Percentiles rank a stretch among this genome's conserved stretches.
Evolutionary conservation across 805 yeast genomes (phyloP).

Genomic region (Spathaspora sp.): DNA sequence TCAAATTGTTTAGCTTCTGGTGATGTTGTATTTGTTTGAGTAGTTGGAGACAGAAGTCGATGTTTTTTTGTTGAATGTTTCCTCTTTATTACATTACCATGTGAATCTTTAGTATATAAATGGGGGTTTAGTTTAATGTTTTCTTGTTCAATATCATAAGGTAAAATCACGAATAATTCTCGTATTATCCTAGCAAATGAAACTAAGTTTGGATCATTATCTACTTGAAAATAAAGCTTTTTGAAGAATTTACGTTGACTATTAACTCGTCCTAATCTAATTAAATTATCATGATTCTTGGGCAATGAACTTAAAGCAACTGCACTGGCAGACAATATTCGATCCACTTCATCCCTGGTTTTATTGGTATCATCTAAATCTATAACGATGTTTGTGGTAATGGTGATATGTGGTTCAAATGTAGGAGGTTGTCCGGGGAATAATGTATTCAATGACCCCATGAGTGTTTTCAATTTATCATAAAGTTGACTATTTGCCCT

Average conservation of each 20-base stretch:
- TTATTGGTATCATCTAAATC: conserved; percentile 29
- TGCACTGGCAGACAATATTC: conserved; percentile 52
- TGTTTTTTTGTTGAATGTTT: conserved; percentile 18
- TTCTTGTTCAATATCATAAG: conserved; percentile 34
- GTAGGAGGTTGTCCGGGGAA: conserved; percentile 63
- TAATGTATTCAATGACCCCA: conserved; percentile 63
- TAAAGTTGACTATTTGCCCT: conserved; percentile 47
- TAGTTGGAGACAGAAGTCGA: no score
- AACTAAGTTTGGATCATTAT: conserved; percentile 42
- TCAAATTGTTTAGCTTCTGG: conserved; percentile 21
- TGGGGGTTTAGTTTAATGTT: conserved; percentile 35
- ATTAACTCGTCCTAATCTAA: conserved; percentile 39
- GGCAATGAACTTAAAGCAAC: conserved; percentile 50
- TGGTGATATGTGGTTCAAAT: conserved; percentile 76
- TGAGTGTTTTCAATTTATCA: conserved; percentile 56
- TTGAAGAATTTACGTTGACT: conserved; percentile 51
- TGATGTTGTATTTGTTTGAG: neutral
- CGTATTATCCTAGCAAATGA: conserved; percentile 54
- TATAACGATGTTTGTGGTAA: conserved; percentile 58
- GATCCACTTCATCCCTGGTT: conserved; percentile 53
- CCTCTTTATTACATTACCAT: conserved; percentile 27
- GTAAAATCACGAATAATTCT: conserved; percentile 51
- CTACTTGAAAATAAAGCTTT: conserved; percentile 49
- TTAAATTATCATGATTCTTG: conserved; percentile 35
- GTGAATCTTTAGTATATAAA: conserved; percentile 29